These are phyloP conservation scores for Ceratobasidium sp. DNA, from an alignment of 1,284 basidiomycete species.

Conservation along the genomic window DNA sequence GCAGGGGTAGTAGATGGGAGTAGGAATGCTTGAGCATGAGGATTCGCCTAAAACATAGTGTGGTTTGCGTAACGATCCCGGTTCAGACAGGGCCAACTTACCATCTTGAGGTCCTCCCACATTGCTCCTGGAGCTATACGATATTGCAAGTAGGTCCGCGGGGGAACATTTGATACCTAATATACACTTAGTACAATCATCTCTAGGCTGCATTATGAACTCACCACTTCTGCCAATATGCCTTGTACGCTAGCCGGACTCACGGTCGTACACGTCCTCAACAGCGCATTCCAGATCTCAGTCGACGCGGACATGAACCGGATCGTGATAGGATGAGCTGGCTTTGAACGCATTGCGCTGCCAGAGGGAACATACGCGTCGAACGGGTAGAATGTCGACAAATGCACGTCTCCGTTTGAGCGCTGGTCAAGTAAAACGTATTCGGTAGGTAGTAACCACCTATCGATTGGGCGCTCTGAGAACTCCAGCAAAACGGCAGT, in stretches of 20 bases:
- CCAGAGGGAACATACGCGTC: slow-evolving; percentile 31
- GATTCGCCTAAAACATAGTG: slow-evolving; percentile 11
- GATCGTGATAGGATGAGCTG: slow-evolving; percentile 28
- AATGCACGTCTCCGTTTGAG: slow-evolving; percentile 23
- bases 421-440: slow-evolving; percentile 24
- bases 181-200: neutral
- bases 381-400: slow-evolving; percentile 35
- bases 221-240: slow-evolving; percentile 24
- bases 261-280: slow-evolving; percentile 29
- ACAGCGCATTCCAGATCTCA: slow-evolving; percentile 23
- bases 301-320: slow-evolving; percentile 18
- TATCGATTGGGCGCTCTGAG: slow-evolving; percentile 27
- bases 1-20: slow-evolving; percentile 18
- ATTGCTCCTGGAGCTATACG: slow-evolving; percentile 24
- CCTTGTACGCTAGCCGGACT: slow-evolving; percentile 1
- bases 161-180: slow-evolving; percentile 22
- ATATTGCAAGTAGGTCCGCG: slow-evolving; percentile 27
- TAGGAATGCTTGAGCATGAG: slow-evolving; percentile 19
- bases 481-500: slow-evolving; percentile 33
- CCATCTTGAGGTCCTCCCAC: slow-evolving; percentile 30
- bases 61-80: neutral
- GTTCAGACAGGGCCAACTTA: neutral
- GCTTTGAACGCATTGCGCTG: slow-evolving; percentile 18
- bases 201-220: neutral
- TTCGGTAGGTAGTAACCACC: slow-evolving; percentile 33